Evolutionary conservation across 306 rosid genomes (phyloP), one percentile per base, ranked within the genome.

Genomic region (Malus domestica): DNA sequence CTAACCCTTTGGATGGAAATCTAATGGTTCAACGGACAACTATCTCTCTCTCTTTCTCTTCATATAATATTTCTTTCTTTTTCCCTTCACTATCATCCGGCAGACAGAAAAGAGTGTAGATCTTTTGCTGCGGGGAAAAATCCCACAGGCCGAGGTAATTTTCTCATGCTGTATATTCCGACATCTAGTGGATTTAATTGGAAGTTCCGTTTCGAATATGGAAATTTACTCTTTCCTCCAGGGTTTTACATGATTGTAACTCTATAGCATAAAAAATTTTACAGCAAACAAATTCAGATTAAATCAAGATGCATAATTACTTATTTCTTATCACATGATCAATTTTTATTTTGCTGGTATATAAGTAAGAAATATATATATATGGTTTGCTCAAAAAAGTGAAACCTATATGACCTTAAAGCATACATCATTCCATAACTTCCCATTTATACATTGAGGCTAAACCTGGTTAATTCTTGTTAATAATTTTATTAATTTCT

Each of bases 31-130:
- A 42, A 42, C 10, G 12, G 12, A 10, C 13, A 42, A 2, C 51
- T 3, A 13, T 44, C 14, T 44, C 46, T 45, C 51, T 45, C 5
- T 45, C 51, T 45, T 2, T 13, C 51, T 45, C 55, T 71, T 61
- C 20, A 23, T 25, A 23, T 51, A 35, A 12, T 78, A 23, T 25
- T 2, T 19, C 29, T n/a, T 38, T 18, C 7, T 33, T 33, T 33
- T 63, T 51, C 12, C n/a, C 27, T 16, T 64, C 51, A 12, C 60
- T 73, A 23, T 61, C 58, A 58, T 68, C 54, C 8, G 58, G 75
- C 87, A 90, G 95, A 90, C 89, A 32, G 86, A 87, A 73, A 90
- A 87, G 82, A 87, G 95, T 68, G 89, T 90, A 68, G 95, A 90
- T 81, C 77, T 87, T 78, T 70, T 90, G 86, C 95, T 90, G 45